Base-by-base conservation (phyloP, 768 basidiomycete genomes). In the Melanogaster broomeanus region DNA sequence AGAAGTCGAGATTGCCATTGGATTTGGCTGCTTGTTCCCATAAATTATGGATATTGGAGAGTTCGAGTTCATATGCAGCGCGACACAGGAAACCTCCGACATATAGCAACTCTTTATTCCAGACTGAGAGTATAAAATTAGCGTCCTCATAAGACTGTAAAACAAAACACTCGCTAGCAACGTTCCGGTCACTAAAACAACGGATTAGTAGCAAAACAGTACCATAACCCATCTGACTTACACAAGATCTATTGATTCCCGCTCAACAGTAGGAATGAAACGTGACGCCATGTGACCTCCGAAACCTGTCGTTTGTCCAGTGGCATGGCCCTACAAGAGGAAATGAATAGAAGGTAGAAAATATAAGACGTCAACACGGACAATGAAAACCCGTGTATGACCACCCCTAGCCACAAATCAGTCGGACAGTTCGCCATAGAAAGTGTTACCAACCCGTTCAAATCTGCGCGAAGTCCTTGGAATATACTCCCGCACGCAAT, bases 191-290 rank as follows among this genome's bases (percentile, higher is more conserved):
- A 62, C 89, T 92, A 48, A 1, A 45, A 13, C 41, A 19, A 39
- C 19, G 10, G 51, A 7, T 37, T 27, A 47, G 31, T 19, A 3
- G 42, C 51, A 3, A 55, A 28, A 51, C 16, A 44, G 34, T 34
- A 40, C 12, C 30, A 27, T 18, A 41, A 45, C 47, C 22, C 13
- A 38, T 18, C 4, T 2, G 21, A n/a, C 84, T 69, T 62, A 90
- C 87, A 93, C 87, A 27, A 95, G 74, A 69, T 92, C 93, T 56
- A 95, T 88, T 0, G 88, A 89, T 71, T 98, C 96, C 55, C 96
- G 82, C 67, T 98, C 96, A 8, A 98, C 95, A 0, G 95, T 98
- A 10, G 93, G 91, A 50, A 98, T 95, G 63, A 97, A 97, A 3
- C 94, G 77, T 9, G 90, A 86, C 0, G 92, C 77, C 60, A 88